Evolutionary conservation across 331 rosid genomes (phyloP).

Genomic region (Rhamnella rubrinervis): DNA sequence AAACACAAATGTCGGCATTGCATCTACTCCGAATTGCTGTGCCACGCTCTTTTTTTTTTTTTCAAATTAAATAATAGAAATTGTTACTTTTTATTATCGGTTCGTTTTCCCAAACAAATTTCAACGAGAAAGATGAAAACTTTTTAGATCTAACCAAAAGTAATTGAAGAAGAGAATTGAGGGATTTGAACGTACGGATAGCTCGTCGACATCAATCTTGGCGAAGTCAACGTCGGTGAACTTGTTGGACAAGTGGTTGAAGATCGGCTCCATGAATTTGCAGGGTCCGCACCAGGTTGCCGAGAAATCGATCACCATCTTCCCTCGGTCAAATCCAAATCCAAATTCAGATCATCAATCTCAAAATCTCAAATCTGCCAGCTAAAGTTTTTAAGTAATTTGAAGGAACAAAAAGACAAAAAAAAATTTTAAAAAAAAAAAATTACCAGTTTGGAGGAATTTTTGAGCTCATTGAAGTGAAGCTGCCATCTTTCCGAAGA

Average conservation of each 20-base stretch:
- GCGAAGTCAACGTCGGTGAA: conserved; percentile 58
- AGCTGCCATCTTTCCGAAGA: conserved; percentile 73
- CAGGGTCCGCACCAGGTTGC: conserved; percentile 98
- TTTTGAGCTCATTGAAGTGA: conserved; percentile 47
- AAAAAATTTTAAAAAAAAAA: too few species aligned
- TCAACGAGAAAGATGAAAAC: not conserved
- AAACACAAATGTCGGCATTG: conserved; percentile 88
- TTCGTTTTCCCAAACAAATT: not conserved
- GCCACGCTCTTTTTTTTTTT: conserved; percentile 68
- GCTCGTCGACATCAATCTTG: conserved; percentile 86
- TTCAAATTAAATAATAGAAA: not conserved
- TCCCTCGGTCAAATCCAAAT: not conserved
- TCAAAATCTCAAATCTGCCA: not conserved
- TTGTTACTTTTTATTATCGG: not conserved
- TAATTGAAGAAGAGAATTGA: not conserved
- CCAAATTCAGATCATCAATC: not conserved
- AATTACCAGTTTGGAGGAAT: conserved; percentile 57
- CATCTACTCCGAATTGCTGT: conserved; percentile 58
- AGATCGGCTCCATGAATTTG: conserved; percentile 61
- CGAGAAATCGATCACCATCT: conserved; percentile 85
- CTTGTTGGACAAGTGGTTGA: conserved; percentile 50
- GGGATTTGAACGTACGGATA: conserved; percentile 37
- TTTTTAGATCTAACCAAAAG: not conserved
- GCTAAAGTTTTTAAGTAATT: too few species aligned
- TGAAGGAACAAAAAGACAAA: not conserved